These are phyloP conservation scores for Turnera subulata DNA, from an alignment of 345 rosid species.

Conservation along the genomic window DNA sequence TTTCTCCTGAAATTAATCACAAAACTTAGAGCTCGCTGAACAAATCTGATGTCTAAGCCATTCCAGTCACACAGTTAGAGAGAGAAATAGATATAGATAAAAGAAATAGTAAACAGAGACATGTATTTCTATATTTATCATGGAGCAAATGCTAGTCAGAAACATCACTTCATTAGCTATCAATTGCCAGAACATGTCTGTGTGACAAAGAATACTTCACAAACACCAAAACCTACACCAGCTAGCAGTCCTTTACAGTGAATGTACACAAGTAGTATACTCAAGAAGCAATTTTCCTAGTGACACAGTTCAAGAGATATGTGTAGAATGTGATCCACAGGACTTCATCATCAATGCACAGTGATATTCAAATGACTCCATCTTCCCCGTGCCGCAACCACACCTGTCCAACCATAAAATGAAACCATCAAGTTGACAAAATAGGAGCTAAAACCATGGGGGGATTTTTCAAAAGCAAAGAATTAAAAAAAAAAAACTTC, in stretches of 20 bases:
- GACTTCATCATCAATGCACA: slow-evolving; percentile 52
- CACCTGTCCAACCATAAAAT: slow-evolving; percentile 65
- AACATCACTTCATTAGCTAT: slow-evolving; percentile 9
- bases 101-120: slow-evolving; percentile 1
- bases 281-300: slow-evolving; percentile 17
- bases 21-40: no score
- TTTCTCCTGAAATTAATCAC: slow-evolving; percentile 42
- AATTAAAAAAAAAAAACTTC: not conserved
- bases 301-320: slow-evolving; percentile 22
- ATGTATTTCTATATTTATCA: no score
- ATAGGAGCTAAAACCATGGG: slow-evolving; percentile 18
- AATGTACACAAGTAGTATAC: slow-evolving; percentile 18
- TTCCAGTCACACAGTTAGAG: not conserved
- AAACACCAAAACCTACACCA: slow-evolving; percentile 7
- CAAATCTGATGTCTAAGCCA: not conserved
- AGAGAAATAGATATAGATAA: not conserved
- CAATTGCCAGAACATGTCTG: slow-evolving; percentile 1
- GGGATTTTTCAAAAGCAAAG: slow-evolving; percentile 9
- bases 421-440: slow-evolving; percentile 66
- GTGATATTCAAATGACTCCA: slow-evolving; percentile 51
- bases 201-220: not conserved
- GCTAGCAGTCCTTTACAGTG: slow-evolving; percentile 17
- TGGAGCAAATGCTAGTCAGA: no score
- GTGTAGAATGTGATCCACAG: slow-evolving; percentile 28
- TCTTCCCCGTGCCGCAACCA: slow-evolving; percentile 52